Percentiles rank a stretch among this genome's conserved stretches.
phyloP scores from a whole-genome alignment of 768 basidiomycete genomes.

The Rhodotorula diobovata region DNA sequence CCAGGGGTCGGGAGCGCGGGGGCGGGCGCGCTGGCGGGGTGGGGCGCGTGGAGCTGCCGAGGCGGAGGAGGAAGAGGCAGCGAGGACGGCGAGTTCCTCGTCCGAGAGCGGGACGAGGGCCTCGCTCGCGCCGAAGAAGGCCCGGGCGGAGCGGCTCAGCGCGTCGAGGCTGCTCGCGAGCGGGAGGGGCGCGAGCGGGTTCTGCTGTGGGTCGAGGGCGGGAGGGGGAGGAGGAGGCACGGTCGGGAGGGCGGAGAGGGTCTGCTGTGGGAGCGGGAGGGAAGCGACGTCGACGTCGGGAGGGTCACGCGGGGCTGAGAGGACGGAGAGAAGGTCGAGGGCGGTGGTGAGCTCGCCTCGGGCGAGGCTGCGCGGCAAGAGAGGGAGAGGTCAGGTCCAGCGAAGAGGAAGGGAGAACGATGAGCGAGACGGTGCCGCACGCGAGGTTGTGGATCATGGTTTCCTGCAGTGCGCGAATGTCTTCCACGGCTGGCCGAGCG shows the following conservation, averaged over 20 bases:
- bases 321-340: conserved; percentile 36
- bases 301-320: conserved; percentile 31
- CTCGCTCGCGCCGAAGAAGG: conserved; percentile 32
- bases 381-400: background rate
- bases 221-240: background rate
- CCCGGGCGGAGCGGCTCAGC: conserved; percentile 18
- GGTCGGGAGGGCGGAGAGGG: conserved; percentile 24
- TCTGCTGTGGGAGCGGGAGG: conserved; percentile 30
- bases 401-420: too few relatives aligned
- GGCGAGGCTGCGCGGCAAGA: conserved; percentile 10
- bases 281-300: conserved; percentile 31
- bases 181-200: conserved; percentile 22
- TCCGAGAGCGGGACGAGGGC: conserved; percentile 24
- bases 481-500: conserved; percentile 8
- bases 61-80: background rate
- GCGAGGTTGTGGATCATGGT: conserved; percentile 26
- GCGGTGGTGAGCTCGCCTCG: conserved; percentile 35
- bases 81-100: conserved; percentile 5
- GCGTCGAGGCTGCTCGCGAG: conserved; percentile 27
- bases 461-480: conserved; percentile 25
- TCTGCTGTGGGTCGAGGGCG: background rate
- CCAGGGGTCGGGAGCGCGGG: conserved; percentile 20
- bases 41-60: background rate
- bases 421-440: background rate
- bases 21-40: background rate